A percentile compares a stretch with the other conserved stretches of the same genome.
phyloP scores from a whole-genome alignment of 1,284 basidiomycete species.

The Ceratobasidium sp. region DNA sequence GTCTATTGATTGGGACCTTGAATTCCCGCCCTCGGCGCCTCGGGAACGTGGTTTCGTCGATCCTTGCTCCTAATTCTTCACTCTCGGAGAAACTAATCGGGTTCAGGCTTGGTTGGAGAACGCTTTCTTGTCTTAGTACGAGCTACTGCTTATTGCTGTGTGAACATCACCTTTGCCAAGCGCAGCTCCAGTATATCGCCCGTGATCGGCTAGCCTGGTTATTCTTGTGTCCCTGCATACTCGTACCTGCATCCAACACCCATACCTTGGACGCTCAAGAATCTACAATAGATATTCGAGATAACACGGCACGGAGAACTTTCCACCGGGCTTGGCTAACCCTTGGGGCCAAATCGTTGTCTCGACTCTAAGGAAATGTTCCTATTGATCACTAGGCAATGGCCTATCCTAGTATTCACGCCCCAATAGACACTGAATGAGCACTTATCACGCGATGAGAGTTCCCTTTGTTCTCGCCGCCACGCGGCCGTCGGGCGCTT shows the following conservation, averaged over 20 bases:
- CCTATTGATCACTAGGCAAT: neutral
- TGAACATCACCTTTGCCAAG: neutral
- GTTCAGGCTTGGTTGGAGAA: neutral
- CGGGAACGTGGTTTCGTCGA: neutral
- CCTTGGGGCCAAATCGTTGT: neutral
- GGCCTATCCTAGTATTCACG: neutral
- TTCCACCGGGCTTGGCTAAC: neutral
- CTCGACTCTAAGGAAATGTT: neutral
- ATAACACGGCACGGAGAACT: neutral
- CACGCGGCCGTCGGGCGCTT: slow-evolving; percentile 5
- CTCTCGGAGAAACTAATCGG: slow-evolving; percentile 16
- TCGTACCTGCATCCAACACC: neutral
- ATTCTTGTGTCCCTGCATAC: neutral
- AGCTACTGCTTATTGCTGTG: slow-evolving; percentile 1
- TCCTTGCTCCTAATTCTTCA: slow-evolving; percentile 2
- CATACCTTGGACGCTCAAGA: neutral
- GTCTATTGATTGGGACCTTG: slow-evolving; percentile 1
- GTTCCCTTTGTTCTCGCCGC: slow-evolving; percentile 20
- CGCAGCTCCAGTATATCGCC: neutral
- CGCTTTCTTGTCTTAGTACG: neutral
- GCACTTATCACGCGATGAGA: slow-evolving; percentile 23
- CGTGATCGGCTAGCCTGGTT: neutral
- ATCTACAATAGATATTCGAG: neutral
- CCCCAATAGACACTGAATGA: neutral
- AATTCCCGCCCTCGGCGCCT: slow-evolving; percentile 21